phyloP scores from a whole-genome alignment of 805 yeast species.

The Kodamaea laetipori region DNA sequence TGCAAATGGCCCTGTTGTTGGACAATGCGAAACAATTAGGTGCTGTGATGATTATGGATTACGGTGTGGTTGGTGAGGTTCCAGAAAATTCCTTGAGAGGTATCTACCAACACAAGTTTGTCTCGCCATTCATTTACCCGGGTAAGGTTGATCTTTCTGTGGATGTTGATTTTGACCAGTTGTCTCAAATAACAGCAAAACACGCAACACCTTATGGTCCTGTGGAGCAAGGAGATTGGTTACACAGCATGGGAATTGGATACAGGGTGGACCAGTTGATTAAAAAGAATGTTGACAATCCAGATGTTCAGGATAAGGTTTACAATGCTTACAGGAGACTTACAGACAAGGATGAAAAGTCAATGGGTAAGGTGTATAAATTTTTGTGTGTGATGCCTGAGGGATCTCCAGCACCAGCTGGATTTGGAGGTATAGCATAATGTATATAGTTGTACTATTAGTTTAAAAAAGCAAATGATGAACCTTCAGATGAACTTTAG shows the following conservation, averaged over 20 bases:
- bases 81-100: slow-evolving; percentile 79
- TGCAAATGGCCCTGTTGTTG: slow-evolving; percentile 52
- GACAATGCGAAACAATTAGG: slow-evolving; percentile 49
- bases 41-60: slow-evolving; percentile 73
- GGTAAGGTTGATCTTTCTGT: slow-evolving; percentile 82
- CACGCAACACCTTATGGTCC: slow-evolving; percentile 51
- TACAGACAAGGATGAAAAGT: slow-evolving; percentile 57
- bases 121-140: slow-evolving; percentile 71
- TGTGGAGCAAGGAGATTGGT: slow-evolving; percentile 76
- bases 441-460: too few species aligned
- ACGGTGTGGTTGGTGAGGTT: slow-evolving; percentile 62
- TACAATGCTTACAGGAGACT: slow-evolving; percentile 61
- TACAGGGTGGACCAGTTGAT: slow-evolving; percentile 64
- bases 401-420: slow-evolving; percentile 48
- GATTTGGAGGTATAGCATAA: slow-evolving; percentile 40
- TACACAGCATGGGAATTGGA: slow-evolving; percentile 74
- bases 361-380: slow-evolving; percentile 80
- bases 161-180: slow-evolving; percentile 77
- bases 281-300: slow-evolving; percentile 38
- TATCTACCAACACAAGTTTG: slow-evolving; percentile 69
- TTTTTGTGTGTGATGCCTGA: slow-evolving; percentile 63
- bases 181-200: slow-evolving; percentile 33
- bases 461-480: too few species aligned
- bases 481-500: too few species aligned
- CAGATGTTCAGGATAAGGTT: slow-evolving; percentile 53